Evolutionary conservation across 257 asterid species (phyloP), one percentile per base, ranked within the genome.

Genomic region (Primulina eburnea): DNA sequence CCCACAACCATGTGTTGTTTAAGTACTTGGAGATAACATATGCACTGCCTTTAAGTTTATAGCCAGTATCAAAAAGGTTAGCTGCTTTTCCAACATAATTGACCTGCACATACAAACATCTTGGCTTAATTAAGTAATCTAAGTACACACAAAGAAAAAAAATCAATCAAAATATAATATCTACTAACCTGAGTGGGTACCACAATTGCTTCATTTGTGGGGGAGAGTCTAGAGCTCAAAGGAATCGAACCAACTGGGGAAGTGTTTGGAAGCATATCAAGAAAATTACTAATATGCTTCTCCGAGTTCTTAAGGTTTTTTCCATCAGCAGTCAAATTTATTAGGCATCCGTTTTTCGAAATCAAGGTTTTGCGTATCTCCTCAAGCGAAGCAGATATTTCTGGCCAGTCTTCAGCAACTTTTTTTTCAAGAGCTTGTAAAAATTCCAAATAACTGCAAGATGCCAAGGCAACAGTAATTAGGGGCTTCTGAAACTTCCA

Each of bases 1-100:
- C 99, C 99, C 99, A 94, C 84, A 94, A 70, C 99, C 99, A 91
- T 8, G 97, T 78, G 69, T 88, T 94, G 83, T 84, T 81, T 50
- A 91, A 79, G 87, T 85, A 79, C 79, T 86, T 94, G 2, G 97
- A 87, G 75, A 94, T 86, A 69, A 94, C 99, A 78, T 91, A 86
- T 67, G 99, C 90, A 71, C 97, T 94, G 52, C 99, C 99, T 66
- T 82, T 88, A 70, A 91, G 95, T 80, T 89, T 88, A 82, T 94
- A 94, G 60, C 99, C 99, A 68, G 85, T 80, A 68, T 89, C 95
- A 58, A 80, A 94, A 52, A 94, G 82, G 71, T 91, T 91, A 43
- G 99, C 99, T 60, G 99, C 97, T 85, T 94, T 94, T 60, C 99
- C 99, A 63, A 94, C 97, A 80, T 94, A 94, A 72, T 94, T 94